Percentiles rank a stretch among this genome's conserved stretches.
Evolutionary conservation across 306 rosid species (phyloP).

Genomic region (Herpetospermum pedunculosum): DNA sequence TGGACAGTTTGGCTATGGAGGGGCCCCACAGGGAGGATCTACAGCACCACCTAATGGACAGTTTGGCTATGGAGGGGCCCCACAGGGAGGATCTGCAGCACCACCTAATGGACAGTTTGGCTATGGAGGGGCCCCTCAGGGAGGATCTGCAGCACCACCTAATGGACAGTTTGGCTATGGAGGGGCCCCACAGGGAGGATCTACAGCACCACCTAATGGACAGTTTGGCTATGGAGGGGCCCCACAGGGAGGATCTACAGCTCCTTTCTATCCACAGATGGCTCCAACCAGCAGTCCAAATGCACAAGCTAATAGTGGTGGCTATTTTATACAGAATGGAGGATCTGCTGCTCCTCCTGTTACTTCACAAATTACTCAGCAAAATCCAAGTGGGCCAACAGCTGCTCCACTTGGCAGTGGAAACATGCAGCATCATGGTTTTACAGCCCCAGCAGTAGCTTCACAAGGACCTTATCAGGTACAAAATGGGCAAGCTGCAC

Average conservation of each 20-base stretch:
- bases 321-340: slow-evolving; percentile 44
- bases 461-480: slow-evolving; percentile 36
- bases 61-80: slow-evolving; percentile 25
- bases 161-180: slow-evolving; percentile 25
- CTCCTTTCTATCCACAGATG: slow-evolving; percentile 9
- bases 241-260: slow-evolving; percentile 24
- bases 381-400: slow-evolving; percentile 25
- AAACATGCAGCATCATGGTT: slow-evolving; percentile 19
- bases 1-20: slow-evolving; percentile 22
- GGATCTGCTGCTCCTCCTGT: slow-evolving; percentile 24
- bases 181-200: slow-evolving; percentile 11
- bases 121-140: slow-evolving; percentile 40
- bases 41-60: slow-evolving; percentile 19
- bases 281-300: background rate
- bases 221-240: slow-evolving; percentile 38
- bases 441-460: slow-evolving; percentile 7
- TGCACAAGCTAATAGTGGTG: slow-evolving; percentile 13
- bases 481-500: slow-evolving; percentile 30
- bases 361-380: slow-evolving; percentile 17
- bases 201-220: slow-evolving; percentile 25
- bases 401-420: slow-evolving; percentile 41
- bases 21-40: slow-evolving; percentile 11
- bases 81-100: background rate
- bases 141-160: slow-evolving; percentile 14
- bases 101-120: slow-evolving; percentile 35